A percentile compares a stretch with the other conserved stretches of the same genome.
These are phyloP conservation scores for Kuraishia capsulata DNA, from an alignment of 805 yeast genomes.

Conservation along the genomic window DNA sequence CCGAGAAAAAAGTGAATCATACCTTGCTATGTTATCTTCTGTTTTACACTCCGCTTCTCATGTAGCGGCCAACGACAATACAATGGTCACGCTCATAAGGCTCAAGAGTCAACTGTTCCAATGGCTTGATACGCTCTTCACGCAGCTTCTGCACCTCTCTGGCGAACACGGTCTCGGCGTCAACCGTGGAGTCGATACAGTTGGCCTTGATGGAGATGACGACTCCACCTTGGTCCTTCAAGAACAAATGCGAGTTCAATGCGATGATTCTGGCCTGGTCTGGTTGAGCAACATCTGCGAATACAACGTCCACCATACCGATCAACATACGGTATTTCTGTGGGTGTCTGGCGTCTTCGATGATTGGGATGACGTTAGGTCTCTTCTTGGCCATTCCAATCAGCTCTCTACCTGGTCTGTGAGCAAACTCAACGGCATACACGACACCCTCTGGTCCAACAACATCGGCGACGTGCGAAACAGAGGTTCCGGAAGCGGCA, in stretches of 20 bases:
- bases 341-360: constrained; percentile 99
- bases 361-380: constrained; percentile 97
- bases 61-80: constrained; percentile 94
- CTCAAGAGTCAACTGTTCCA: constrained; percentile 97
- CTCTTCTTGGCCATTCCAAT: constrained; percentile 99
- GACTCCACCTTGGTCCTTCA: constrained; percentile 98
- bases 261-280: constrained; percentile 99
- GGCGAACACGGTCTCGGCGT: constrained; percentile 98
- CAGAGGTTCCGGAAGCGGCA: constrained; percentile 99
- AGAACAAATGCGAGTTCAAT: constrained; percentile 93
- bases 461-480: constrained; percentile 94
- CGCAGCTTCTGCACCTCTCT: constrained; percentile 98
- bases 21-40: too few relatives aligned
- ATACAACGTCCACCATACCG: constrained; percentile 98
- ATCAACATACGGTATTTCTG: constrained; percentile 98
- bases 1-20: too few relatives aligned
- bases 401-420: constrained; percentile 99
- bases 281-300: constrained; percentile 99
- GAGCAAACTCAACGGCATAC: constrained; percentile 98
- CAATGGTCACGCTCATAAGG: constrained; percentile 99
- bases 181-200: constrained; percentile 99
- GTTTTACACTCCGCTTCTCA: constrained; percentile 72
- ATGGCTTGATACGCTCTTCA: constrained; percentile 97
- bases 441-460: constrained; percentile 99
- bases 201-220: constrained; percentile 98